Percentiles rank a stretch among this genome's conserved stretches.
These are phyloP conservation scores for Penicillium cataractarum DNA, from an alignment of 495 filamentous ascomycete genomes.

Conservation along the genomic window DNA sequence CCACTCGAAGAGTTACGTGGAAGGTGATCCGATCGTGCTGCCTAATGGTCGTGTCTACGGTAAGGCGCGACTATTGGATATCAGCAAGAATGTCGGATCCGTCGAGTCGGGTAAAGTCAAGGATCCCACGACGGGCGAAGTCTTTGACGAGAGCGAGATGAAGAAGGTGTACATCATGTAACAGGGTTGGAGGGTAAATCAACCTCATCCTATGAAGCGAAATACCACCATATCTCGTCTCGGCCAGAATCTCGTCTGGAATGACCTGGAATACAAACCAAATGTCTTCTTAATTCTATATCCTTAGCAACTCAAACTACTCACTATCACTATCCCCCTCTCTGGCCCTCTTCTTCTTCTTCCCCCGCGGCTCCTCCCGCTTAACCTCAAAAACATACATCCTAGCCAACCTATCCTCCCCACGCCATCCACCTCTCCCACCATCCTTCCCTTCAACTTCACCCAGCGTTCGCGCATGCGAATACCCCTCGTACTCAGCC, in stretches of 20 bases:
- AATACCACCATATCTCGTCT: background rate
- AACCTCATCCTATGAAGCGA: background rate
- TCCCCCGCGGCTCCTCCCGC: slow-evolving; percentile 47
- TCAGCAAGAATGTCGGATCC: slow-evolving; percentile 66
- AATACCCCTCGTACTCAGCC: slow-evolving; percentile 78
- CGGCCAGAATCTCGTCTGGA: background rate
- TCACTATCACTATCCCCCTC: slow-evolving; percentile 51
- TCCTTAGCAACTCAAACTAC: background rate
- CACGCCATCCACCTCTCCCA: slow-evolving; percentile 69
- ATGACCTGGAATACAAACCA: background rate
- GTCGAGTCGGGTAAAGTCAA: slow-evolving; percentile 65
- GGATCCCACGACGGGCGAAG: slow-evolving; percentile 77
- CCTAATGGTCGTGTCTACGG: slow-evolving; percentile 90
- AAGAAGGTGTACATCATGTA: slow-evolving; percentile 91
- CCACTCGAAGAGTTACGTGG: slow-evolving; percentile 89
- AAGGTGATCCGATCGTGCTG: slow-evolving; percentile 81
- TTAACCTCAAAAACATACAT: slow-evolving; percentile 78
- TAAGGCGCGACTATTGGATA: slow-evolving; percentile 68
- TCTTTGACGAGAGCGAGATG: slow-evolving; percentile 61
- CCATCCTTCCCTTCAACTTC: slow-evolving; percentile 64
- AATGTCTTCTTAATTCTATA: background rate
- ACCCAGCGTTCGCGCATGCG: slow-evolving; percentile 84
- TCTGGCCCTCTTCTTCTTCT: slow-evolving; percentile 41
- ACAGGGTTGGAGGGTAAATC: slow-evolving; percentile 9
- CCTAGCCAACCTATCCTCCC: slow-evolving; percentile 73